phyloP scores from a whole-genome alignment of 352 stramenopile species.

The Labyrinthula sp. region DNA sequence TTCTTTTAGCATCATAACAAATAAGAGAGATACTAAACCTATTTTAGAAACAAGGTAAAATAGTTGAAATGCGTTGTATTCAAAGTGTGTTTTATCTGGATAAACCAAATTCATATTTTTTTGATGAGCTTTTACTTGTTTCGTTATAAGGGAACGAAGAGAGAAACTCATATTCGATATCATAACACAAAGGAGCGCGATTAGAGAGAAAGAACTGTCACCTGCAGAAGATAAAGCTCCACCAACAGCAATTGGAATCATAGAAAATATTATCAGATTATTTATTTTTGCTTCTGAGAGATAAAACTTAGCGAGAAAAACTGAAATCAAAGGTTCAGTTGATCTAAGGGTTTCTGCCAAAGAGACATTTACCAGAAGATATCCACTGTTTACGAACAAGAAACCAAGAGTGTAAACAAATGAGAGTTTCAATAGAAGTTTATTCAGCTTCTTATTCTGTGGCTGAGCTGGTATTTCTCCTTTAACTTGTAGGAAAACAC shows the following conservation, averaged over 20 bases:
- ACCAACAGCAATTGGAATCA: conserved; percentile 17
- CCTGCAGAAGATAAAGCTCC: conserved; percentile 16
- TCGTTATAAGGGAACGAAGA: conserved; percentile 21
- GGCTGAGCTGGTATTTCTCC: conserved; percentile 3
- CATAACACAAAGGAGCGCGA: conserved; percentile 20
- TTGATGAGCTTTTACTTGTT: conserved; percentile 15
- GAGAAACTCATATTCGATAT: conserved; percentile 25
- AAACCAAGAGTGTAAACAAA: conserved; percentile 23
- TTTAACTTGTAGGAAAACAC: conserved; percentile 5
- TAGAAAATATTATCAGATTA: conserved; percentile 4
- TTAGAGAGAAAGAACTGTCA: conserved; percentile 13
- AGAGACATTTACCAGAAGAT: conserved; percentile 25
- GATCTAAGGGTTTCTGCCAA: conserved; percentile 22
- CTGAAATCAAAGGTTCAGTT: conserved; percentile 20
- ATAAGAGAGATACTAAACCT: conserved; percentile 5
- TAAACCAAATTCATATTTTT: too few species aligned
- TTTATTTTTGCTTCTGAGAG: conserved; percentile 12
- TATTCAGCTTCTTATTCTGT: background rate
- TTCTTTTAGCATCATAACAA: conserved; percentile 2
- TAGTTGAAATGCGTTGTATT: conserved; percentile 20
- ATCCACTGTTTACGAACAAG: conserved; percentile 21
- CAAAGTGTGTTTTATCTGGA: too few species aligned
- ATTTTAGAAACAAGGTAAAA: conserved; percentile 21
- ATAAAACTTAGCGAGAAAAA: conserved; percentile 24
- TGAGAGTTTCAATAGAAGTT: conserved; percentile 7